Percentiles rank a stretch among this genome's conserved stretches.
phyloP scores from a whole-genome alignment of 192 early-diverging fungal species.

The Coemansia sp. region DNA sequence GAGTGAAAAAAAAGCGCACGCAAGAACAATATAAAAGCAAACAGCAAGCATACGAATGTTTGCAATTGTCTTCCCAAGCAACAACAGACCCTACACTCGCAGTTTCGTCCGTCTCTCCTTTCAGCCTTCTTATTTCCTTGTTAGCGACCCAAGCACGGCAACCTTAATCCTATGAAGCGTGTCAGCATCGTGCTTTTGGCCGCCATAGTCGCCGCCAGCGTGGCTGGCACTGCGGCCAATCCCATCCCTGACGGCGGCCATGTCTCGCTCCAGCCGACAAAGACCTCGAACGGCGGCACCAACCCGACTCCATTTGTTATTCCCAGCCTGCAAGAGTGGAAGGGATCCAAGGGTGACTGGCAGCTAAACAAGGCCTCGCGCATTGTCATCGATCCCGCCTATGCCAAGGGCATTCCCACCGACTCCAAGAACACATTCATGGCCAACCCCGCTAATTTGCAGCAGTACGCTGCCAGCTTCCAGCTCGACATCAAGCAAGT shows the following conservation, averaged over 20 bases:
- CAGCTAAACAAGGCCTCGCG: conserved; percentile 25
- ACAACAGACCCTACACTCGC: not conserved
- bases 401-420: conserved; percentile 24
- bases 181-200: conserved; percentile 26
- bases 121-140: too few species aligned
- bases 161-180: conserved; percentile 18
- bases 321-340: conserved; percentile 42
- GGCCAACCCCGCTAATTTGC: conserved; percentile 35
- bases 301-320: conserved; percentile 47
- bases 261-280: conserved; percentile 2
- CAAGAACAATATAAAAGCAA: not conserved
- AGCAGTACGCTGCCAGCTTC: conserved; percentile 34
- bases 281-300: not conserved
- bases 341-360: conserved; percentile 35
- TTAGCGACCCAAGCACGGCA: not conserved
- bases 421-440: conserved; percentile 33
- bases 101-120: not conserved
- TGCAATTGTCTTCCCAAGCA: not conserved
- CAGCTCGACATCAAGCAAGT: conserved; percentile 36
- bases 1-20: not conserved
- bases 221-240: conserved; percentile 18
- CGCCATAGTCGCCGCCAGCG: conserved; percentile 26
- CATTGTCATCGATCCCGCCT: conserved; percentile 39
- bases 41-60: not conserved
- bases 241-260: conserved; percentile 17